A percentile compares a stretch with the other conserved stretches of the same genome.
Conservation (phyloP, 2,329 filamentous ascomycete species). For the Paracamarosporium sp. region DNA sequence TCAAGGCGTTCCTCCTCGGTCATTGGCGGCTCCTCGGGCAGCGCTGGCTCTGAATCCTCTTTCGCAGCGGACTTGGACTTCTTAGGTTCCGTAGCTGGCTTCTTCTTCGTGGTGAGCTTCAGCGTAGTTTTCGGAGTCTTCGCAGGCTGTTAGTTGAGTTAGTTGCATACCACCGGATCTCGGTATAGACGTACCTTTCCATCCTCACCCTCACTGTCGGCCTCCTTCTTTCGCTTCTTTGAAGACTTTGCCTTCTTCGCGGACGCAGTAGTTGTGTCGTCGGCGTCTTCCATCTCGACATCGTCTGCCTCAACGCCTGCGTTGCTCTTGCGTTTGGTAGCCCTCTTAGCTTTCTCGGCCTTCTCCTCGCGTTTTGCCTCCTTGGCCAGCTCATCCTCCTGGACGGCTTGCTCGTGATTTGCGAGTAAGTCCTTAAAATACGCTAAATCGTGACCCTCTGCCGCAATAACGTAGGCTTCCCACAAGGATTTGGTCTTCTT, state of each 20-base stretch:
- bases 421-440: conserved; percentile 83
- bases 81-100: conserved; percentile 53
- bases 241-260: conserved; percentile 43
- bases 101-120: conserved; percentile 48
- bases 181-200: conserved; percentile 56
- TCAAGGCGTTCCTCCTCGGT: conserved; percentile 62
- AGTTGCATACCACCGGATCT: conserved; percentile 18
- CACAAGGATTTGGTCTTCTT: conserved; percentile 84
- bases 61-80: conserved; percentile 53
- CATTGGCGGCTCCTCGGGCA: conserved; percentile 59
- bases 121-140: conserved; percentile 60
- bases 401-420: conserved; percentile 63
- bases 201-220: conserved; percentile 72
- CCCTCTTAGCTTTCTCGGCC: conserved; percentile 65
- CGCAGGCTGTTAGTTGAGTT: conserved; percentile 48
- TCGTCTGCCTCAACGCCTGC: conserved; percentile 42
- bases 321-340: conserved; percentile 52
- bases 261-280: conserved; percentile 47
- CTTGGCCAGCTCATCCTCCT: conserved; percentile 65
- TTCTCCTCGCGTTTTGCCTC: conserved; percentile 67
- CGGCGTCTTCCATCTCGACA: conserved; percentile 48
- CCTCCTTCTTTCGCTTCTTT: conserved; percentile 80
- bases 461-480: conserved; percentile 79
- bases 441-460: conserved; percentile 76
- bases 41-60: conserved; percentile 65